Conservation (phyloP, 345 rosid genomes). For the Lepidium didymum region DNA sequence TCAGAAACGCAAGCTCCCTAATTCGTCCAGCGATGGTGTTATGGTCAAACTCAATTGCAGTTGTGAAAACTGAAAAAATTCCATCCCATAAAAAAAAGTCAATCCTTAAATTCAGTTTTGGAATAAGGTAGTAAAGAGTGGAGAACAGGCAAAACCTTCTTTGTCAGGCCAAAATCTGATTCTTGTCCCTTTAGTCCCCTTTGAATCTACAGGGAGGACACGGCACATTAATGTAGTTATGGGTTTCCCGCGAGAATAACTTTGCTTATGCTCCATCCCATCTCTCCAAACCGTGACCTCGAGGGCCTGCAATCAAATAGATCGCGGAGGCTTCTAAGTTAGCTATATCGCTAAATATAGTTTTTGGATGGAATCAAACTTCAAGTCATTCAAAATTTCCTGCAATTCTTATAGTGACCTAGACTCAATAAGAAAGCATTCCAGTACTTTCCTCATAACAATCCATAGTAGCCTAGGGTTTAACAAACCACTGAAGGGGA, state of each 20-base stretch:
- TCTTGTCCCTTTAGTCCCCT: constrained; percentile 57
- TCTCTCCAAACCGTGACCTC: constrained; percentile 93
- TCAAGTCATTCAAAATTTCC: neutral
- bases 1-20: constrained; percentile 92
- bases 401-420: neutral
- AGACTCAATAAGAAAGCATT: neutral
- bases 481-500: neutral
- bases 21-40: constrained; percentile 81
- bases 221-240: constrained; percentile 42
- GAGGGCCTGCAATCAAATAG: constrained; percentile 43
- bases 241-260: constrained; percentile 90
- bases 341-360: neutral
- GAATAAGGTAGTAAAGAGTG: constrained; percentile 2
- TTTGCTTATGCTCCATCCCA: constrained; percentile 70
- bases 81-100: neutral
- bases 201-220: constrained; percentile 52
- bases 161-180: constrained; percentile 97
- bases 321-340: neutral
- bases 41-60: constrained; percentile 82
- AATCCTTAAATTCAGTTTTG: constrained; percentile 10
- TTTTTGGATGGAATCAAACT: neutral
- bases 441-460: neutral
- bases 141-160: constrained; percentile 49
- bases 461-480: neutral
- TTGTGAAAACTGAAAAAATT: constrained; percentile 64